These are phyloP conservation scores for Rhizopogon vulgaris DNA, from an alignment of 768 basidiomycete species.

Conservation along the genomic window DNA sequence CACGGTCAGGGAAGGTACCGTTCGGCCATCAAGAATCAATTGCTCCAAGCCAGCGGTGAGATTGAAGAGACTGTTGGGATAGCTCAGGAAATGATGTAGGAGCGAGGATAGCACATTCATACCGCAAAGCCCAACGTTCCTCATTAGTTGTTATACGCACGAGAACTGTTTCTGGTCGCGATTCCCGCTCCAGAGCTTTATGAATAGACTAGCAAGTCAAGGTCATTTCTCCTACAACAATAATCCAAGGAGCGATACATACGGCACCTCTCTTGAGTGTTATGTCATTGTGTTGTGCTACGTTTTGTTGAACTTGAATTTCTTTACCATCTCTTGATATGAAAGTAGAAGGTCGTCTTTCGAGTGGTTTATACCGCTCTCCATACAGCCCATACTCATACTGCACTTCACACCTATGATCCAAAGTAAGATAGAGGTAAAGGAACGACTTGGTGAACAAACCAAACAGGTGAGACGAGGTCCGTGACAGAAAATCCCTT, in stretches of 20 bases:
- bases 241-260: slow-evolving; percentile 7
- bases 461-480: slow-evolving; percentile 58
- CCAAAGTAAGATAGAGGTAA: neutral
- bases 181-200: slow-evolving; percentile 67
- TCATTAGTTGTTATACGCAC: slow-evolving; percentile 52
- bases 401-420: slow-evolving; percentile 70
- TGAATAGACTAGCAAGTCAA: slow-evolving; percentile 53
- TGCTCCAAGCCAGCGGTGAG: slow-evolving; percentile 62
- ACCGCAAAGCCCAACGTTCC: slow-evolving; percentile 79
- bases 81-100: neutral
- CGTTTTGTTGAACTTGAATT: slow-evolving; percentile 45
- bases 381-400: slow-evolving; percentile 71
- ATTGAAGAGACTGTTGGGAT: slow-evolving; percentile 54
- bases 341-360: slow-evolving; percentile 50
- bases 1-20: slow-evolving; percentile 33
- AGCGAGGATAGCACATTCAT: slow-evolving; percentile 11
- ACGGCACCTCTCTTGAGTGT: slow-evolving; percentile 52
- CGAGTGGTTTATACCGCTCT: slow-evolving; percentile 41
- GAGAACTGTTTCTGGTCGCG: slow-evolving; percentile 49
- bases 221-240: neutral
- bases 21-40: slow-evolving; percentile 40
- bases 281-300: slow-evolving; percentile 51
- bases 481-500: slow-evolving; percentile 54
- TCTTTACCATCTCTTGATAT: slow-evolving; percentile 50
- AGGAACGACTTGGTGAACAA: neutral